These are phyloP conservation scores for Populus ilicifolia DNA, from an alignment of 345 rosid species.

Conservation along the genomic window DNA sequence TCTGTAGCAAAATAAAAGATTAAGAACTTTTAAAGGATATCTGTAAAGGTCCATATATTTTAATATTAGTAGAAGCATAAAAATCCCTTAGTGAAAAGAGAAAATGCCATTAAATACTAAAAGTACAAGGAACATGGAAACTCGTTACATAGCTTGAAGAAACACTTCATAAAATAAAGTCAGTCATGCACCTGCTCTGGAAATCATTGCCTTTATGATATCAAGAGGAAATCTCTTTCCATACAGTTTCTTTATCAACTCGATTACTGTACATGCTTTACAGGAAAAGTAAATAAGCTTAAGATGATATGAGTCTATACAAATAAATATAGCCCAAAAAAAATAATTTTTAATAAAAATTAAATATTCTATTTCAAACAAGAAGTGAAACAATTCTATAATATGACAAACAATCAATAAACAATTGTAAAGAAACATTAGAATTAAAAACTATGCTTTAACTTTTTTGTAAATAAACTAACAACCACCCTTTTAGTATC, in stretches of 20 bases:
- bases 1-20: constrained; percentile 34
- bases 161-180: background rate
- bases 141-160: background rate
- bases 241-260: constrained; percentile 67
- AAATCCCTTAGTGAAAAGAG: background rate
- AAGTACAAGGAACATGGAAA: background rate
- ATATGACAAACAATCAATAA: background rate
- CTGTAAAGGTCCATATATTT: background rate
- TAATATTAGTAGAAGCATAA: background rate
- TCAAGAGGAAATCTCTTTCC: constrained; percentile 54
- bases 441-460: constrained; percentile 9
- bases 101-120: background rate
- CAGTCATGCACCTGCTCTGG: constrained; percentile 44
- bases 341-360: background rate
- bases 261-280: constrained; percentile 67
- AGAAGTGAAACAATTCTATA: background rate
- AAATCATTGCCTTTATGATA: constrained; percentile 50
- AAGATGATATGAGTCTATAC: background rate
- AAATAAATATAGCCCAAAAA: background rate
- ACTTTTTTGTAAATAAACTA: constrained; percentile 64
- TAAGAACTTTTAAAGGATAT: background rate
- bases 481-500: constrained; percentile 62
- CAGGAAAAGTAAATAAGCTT: constrained; percentile 4
- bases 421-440: constrained; percentile 4
- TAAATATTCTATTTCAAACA: background rate